Percentiles rank a stretch among this genome's conserved stretches.
Conservation (phyloP, 139 green algal species). For the Astrephomene gubernaculifera region DNA sequence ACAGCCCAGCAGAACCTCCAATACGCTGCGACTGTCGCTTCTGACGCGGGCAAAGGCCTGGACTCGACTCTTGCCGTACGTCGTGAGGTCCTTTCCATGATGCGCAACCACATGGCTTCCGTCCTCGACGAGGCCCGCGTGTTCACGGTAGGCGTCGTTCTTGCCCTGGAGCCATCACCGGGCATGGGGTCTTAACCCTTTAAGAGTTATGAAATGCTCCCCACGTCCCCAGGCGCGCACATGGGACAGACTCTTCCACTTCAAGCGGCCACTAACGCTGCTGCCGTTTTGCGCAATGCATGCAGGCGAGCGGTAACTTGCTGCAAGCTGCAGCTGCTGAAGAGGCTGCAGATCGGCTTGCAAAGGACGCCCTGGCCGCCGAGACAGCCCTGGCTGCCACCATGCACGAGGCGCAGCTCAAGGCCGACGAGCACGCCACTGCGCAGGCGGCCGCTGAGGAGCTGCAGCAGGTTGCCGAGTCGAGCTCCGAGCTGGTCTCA, state of each 20-base stretch:
- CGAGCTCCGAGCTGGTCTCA: constrained; percentile 1
- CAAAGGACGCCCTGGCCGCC: neutral
- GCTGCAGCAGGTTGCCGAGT: constrained; percentile 14
- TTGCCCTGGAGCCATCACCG: too few species aligned
- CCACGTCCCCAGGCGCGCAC: too few species aligned
- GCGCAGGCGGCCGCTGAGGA: neutral
- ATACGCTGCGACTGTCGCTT: neutral
- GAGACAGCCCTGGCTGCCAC: neutral
- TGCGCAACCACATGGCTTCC: neutral
- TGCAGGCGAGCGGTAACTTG: neutral
- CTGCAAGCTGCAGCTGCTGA: constrained; percentile 29
- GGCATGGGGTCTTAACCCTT: too few species aligned
- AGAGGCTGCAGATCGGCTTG: constrained; percentile 8
- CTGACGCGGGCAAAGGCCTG: neutral
- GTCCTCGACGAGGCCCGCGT: neutral
- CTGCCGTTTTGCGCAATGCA: too few species aligned
- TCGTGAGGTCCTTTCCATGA: neutral
- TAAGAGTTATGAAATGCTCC: too few species aligned
- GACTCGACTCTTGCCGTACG: neutral
- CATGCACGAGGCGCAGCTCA: constrained; percentile 6
- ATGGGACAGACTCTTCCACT: too few species aligned
- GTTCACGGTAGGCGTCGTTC: constrained; percentile 6
- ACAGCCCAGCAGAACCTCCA: constrained; percentile 10
- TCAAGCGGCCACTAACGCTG: too few species aligned
- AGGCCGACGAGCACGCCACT: neutral